Base-by-base conservation (phyloP, 2,329 filamentous ascomycete species). In the Ascochyta clinopodiicola region DNA sequence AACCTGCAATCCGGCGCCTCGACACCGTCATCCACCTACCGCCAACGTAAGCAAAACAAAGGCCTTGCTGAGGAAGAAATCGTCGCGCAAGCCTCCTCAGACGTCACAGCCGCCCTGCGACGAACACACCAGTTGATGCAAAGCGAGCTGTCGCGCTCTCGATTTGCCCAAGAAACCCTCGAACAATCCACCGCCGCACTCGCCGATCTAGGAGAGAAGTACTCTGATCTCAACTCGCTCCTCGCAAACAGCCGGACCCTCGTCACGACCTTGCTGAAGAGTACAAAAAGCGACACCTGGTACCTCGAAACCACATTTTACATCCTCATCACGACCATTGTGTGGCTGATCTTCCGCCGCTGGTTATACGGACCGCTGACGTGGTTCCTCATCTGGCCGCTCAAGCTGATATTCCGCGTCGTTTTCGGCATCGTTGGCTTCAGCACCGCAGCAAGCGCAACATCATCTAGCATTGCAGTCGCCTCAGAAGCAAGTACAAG, bases 251-350 rank as follows among this genome's bases (percentile, higher is more conserved):
- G 90, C 40, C 84, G 86, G 61, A 88, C 87, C 51, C 80, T 99
- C 17, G 84, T 97, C 7, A 86, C 86, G 6, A 91, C 91, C 17
- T 80, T 99, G 40, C 79, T 98, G 42, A 86, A 86, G 58, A 95
- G 91, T 61, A 92, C 96, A 72, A 99, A 99, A 82, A 95, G 89
- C 62, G 95, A 99, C 73, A 97, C 93, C 2, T 99, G 95, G 95
- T 99, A 99, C 73, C 84, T 99, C 31, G 90, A 95, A 77, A 96
- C 91, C 34, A 87, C 93, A 2, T 87, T 98, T 63, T 96, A 93
- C 72, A 82, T 97, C 65, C 83, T 98, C 15, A 70, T 89, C 21
- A 84, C 79, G 6, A 97, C 92, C 1, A 86, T 93, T 37, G 82
- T 80, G 27, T 99, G 95, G 95, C 82, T 99, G 7, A 72, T 96